Evolutionary conservation across 2,329 filamentous ascomycete genomes (phyloP), one percentile per base, ranked within the genome.

Genomic region (Stromatinia cepivora): DNA sequence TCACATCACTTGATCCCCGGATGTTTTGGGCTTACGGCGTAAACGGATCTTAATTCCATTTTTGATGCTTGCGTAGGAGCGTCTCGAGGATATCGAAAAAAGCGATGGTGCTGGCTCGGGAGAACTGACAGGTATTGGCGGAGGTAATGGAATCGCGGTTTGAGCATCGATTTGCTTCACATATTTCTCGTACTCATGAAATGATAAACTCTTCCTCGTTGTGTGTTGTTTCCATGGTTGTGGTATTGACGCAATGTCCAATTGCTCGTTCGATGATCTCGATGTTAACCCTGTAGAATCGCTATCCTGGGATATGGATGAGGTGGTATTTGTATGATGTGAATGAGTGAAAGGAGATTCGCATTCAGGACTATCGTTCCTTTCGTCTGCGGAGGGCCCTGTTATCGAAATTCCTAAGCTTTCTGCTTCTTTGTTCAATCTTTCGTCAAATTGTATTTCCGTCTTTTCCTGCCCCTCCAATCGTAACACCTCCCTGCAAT

Each of bases 161-260:
- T 72, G 70, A 59, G 73, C 68, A 25, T 73, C 74, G 42, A 72
- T 69, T 48, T 76, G 72, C 42, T 67, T 71, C 46, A 78, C 50
- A 63, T 73, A 78, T 67, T 74, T 77, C 28, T 76, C 76, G 67
- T 78, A 78, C 45, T 76, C 76, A 10, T 73, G 70, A 67, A 78
- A 78, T 5, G 76, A 78, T 42, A 76, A 52, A 48, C 73, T 76
- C 62, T 71, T 73, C 57, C 70, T 75, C 25, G 71, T 53, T 13
- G 53, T 67, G 3, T 70, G 42, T 61, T 72, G 61, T 56, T 70
- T 75, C 70, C 71, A 69, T 28, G 58, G n/a, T 17, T 71, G 71
- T n/a, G 65, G 31, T 13, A 56, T 28, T 25, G 66, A 39, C 1
- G 57, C 58, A 34, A 57, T 39, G 45, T 61, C 48, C 46, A 45